phyloP scores from a whole-genome alignment of 2,329 filamentous ascomycete genomes.

The Aureobasidium sp. region DNA sequence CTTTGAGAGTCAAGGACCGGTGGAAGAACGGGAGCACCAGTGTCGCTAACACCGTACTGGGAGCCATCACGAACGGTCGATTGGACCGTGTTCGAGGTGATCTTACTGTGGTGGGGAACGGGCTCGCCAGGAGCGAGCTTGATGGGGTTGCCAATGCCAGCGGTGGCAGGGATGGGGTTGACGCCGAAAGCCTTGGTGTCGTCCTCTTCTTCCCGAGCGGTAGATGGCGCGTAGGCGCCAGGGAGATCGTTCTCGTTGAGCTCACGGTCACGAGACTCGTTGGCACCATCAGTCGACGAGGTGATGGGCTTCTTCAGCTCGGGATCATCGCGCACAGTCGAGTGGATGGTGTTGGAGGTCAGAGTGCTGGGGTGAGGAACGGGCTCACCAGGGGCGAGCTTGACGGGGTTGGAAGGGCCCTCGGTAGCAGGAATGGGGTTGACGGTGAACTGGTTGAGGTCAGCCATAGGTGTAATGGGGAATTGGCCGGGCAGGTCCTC shows the following conservation, averaged over 20 bases:
- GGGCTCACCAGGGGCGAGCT: slow-evolving; percentile 69
- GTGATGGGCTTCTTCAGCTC: slow-evolving; percentile 35
- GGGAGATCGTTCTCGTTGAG: slow-evolving; percentile 14
- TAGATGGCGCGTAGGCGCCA: slow-evolving; percentile 7
- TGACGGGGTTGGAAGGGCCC: slow-evolving; percentile 68
- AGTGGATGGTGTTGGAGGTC: slow-evolving; percentile 63
- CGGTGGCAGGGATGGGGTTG: slow-evolving; percentile 50
- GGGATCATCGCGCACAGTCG: slow-evolving; percentile 59
- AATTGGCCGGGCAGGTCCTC: slow-evolving; percentile 57
- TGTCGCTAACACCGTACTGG: slow-evolving; percentile 77
- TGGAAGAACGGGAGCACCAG: slow-evolving; percentile 39
- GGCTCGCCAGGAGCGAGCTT: slow-evolving; percentile 71
- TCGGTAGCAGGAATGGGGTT: slow-evolving; percentile 42
- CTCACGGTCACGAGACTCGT: slow-evolving; percentile 20
- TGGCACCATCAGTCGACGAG: slow-evolving; percentile 38
- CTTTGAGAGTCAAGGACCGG: slow-evolving; percentile 41
- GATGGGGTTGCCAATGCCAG: slow-evolving; percentile 65
- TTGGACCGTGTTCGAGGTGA: slow-evolving; percentile 65
- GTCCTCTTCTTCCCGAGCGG: slow-evolving; percentile 21
- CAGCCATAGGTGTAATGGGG: slow-evolving; percentile 59
- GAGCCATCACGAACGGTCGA: slow-evolving; percentile 63
- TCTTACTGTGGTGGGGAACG: slow-evolving; percentile 59
- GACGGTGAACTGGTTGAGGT: slow-evolving; percentile 43
- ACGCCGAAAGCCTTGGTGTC: slow-evolving; percentile 45
- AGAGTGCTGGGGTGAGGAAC: slow-evolving; percentile 63